phyloP scores from a whole-genome alignment of 1,139 yeast species.

The Geotrichum histeridarum region DNA sequence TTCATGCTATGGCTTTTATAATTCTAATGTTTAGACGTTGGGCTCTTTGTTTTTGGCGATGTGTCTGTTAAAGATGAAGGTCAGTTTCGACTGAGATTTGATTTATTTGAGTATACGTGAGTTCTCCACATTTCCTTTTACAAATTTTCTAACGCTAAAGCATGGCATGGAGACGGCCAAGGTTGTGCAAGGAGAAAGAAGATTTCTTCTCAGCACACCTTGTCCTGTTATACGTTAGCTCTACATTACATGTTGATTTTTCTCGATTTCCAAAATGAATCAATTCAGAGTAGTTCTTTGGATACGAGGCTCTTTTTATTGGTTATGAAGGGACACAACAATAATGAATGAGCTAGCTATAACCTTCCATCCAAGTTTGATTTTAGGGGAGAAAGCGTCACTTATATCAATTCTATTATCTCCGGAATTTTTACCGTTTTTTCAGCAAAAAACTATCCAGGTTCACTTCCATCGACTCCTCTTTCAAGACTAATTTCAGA shows the following conservation, averaged over 20 bases:
- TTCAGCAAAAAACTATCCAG: slow-evolving; percentile 27
- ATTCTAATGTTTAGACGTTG: slow-evolving; percentile 19
- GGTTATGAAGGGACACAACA: no score
- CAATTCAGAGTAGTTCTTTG: no score
- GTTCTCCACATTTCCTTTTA: background rate
- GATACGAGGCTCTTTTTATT: no score
- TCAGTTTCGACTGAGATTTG: slow-evolving; percentile 23
- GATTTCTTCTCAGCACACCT: background rate
- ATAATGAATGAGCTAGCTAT: no score
- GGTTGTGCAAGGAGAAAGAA: background rate
- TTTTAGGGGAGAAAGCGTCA: slow-evolving; percentile 22
- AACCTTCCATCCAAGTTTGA: background rate
- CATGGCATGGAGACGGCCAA: background rate
- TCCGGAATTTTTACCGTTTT: slow-evolving; percentile 25
- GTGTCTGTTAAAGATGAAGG: slow-evolving; percentile 25
- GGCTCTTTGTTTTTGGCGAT: slow-evolving; percentile 27
- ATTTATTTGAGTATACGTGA: slow-evolving; percentile 23
- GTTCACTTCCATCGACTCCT: slow-evolving; percentile 27
- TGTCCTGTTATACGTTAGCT: background rate
- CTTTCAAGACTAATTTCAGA: slow-evolving; percentile 26
- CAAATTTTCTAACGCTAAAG: background rate
- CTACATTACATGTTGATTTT: no score
- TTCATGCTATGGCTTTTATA: background rate
- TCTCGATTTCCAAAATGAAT: no score
- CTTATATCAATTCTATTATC: slow-evolving; percentile 22